A percentile compares a stretch with the other conserved stretches of the same genome.
Conservation (phyloP, 2,329 filamentous ascomycete genomes). For the Pseudogymnoascus destructans region DNA sequence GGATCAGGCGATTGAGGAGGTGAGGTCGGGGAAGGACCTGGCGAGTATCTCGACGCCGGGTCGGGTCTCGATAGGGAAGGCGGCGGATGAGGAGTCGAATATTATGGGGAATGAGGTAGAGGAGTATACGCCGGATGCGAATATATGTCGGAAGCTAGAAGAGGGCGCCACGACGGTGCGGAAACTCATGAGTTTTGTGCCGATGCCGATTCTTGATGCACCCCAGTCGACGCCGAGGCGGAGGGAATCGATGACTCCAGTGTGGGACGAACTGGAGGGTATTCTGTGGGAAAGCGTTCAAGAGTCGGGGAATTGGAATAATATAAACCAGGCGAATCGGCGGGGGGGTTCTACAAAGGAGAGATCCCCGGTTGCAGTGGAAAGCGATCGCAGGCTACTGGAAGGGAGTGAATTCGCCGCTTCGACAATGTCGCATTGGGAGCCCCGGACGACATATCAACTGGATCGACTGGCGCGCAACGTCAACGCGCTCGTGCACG, state of each 20-base stretch:
- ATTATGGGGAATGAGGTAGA: constrained; percentile 3
- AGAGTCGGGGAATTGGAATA: background rate
- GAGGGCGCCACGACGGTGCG: background rate
- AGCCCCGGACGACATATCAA: background rate
- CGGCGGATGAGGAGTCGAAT: constrained; percentile 4
- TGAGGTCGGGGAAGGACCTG: constrained; percentile 24
- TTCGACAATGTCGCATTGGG: constrained; percentile 1
- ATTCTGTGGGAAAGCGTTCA: background rate
- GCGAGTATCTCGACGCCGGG: background rate
- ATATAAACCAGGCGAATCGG: background rate
- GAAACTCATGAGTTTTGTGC: background rate
- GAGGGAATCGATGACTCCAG: background rate
- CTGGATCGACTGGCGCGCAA: background rate
- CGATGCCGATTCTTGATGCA: background rate
- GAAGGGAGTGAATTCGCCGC: background rate
- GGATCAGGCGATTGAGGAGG: constrained; percentile 46
- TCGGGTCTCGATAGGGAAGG: constrained; percentile 6
- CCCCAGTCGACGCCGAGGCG: background rate
- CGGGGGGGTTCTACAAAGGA: background rate
- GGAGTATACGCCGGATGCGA: constrained; percentile 5
- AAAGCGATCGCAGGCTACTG: background rate
- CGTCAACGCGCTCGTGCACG: background rate
- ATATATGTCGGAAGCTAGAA: background rate
- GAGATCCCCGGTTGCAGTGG: background rate
- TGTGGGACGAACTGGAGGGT: background rate